Evolutionary conservation across 257 asterid genomes (phyloP), one percentile per base, ranked within the genome.

Genomic region (Salvia splendens): DNA sequence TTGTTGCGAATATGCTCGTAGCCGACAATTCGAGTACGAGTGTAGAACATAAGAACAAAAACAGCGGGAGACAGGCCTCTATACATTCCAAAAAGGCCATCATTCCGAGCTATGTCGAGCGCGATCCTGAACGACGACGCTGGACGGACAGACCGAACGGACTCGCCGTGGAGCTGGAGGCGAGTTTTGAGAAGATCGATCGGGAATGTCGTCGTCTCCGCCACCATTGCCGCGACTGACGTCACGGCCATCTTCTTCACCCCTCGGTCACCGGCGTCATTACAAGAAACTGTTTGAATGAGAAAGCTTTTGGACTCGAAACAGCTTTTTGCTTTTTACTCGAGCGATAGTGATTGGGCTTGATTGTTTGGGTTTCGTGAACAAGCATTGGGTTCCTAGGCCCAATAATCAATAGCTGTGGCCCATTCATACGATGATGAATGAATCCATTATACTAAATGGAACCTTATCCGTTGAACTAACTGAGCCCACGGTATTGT

Each of bases 121-220:
- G 84, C 89, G 32, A 85, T 60, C 56, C 82, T 78, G 73, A 74
- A 54, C 42, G 87, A 80, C 35, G 88, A 78, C 30, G 77, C 78
- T 17, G 80, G 77, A 64, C 75, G 76, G 43, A 40, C 72, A 2
- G 81, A 67, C 52, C 67, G 68, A 30, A 35, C 69, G 32, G 91
- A 82, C 79, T 81, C 89, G 5, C 92, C 91, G 76, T 82, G 89
- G 36, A 91, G 94, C 76, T 92, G 98, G 72, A 92, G 90, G 57
- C 84, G 86, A 40, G 95, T 89, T 71, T 92, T 92, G 32, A 87
- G 73, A n/a, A 89, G 77, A 76, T 92, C 98, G 32, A 92, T 79
- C 1, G 98, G 98, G 33, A 92, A 92, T 42, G 98, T 92, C 54
- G 95, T 70, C 51, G 95, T 85, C 72, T 91, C 96, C 5, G 95